Percentiles rank a stretch among this genome's conserved stretches.
Conservation (phyloP, 257 asterid species). For the Salvia splendens region DNA sequence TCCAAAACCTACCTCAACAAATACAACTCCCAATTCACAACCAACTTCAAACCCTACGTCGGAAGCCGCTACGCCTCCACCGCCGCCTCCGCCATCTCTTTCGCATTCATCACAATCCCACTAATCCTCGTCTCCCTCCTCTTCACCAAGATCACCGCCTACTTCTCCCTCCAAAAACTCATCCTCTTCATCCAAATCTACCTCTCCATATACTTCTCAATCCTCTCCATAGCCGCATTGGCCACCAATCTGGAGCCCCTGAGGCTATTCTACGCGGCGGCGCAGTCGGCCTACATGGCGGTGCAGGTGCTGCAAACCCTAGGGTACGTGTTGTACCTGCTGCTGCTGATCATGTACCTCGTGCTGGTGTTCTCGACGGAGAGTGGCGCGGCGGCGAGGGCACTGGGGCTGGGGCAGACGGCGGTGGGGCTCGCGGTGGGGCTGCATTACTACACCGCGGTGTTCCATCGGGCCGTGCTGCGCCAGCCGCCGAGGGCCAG, state of each 20-base stretch:
- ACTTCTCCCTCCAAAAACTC: conserved; percentile 76
- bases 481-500: conserved; percentile 79
- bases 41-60: conserved; percentile 69
- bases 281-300: conserved; percentile 78
- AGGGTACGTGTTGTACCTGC: conserved; percentile 71
- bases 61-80: conserved; percentile 80
- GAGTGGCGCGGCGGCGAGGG: conserved; percentile 51
- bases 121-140: conserved; percentile 71
- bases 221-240: conserved; percentile 59
- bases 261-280: conserved; percentile 70
- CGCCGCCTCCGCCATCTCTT: conserved; percentile 60
- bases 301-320: conserved; percentile 75
- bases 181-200: conserved; percentile 80
- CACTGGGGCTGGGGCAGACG: conserved; percentile 72
- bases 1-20: conserved; percentile 56
- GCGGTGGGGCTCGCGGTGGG: conserved; percentile 89
- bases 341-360: conserved; percentile 80
- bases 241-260: conserved; percentile 80
- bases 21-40: conserved; percentile 71
- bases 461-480: conserved; percentile 73
- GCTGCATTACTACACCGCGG: conserved; percentile 79
- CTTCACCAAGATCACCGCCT: conserved; percentile 69
- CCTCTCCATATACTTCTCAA: conserved; percentile 77
- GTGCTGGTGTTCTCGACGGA: conserved; percentile 76
- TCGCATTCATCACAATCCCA: conserved; percentile 74